Evolutionary conservation across 1,139 yeast species (phyloP), one percentile per base, ranked within the genome.

Genomic region (Suhomyces yuchorum): DNA sequence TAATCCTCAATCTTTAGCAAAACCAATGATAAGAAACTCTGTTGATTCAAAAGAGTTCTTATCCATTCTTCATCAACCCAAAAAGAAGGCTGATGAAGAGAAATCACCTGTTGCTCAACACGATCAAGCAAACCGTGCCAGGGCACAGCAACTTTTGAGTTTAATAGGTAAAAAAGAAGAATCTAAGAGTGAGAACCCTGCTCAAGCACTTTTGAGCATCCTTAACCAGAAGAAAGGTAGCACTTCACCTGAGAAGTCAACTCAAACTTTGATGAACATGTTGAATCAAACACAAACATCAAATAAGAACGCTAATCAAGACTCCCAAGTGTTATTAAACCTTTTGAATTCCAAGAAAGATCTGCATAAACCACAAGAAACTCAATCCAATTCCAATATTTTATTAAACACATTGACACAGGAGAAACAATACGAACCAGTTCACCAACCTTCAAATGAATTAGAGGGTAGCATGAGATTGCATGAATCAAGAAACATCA

Each of bases 11-110:
- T 61, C 72, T 5, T 65, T 78, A 37, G 70, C 71, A 40, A 78
- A 71, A 55, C 77, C 80, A 2, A 58, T 67, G 14, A 57, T 65
- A 43, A 66, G 65, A 51, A 64, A 63, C 43, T 62, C 71, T 4
- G 66, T 74, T 1, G 74, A 80, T 52, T 76, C 84, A 8, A 78
- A 74, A 52, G 85, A 81, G 49, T 60, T 82, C 17, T 67, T 82
- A 50, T 77, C 82, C 5, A 70, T 82, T 22, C 67, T 82, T 54
- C 80, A 73, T 34, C 64, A 63, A 47, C 62, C 68, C 5, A 51
- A 48, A 38, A 52, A 51, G 47, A 50, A 49, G 15, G 9, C 38
- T 20, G 47, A 43, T 11, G 47, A 43, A 17, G 47, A 36, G 2
- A 42, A 35, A 33, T 19, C 30, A 14, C 28, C 17, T n/a, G 18